These are phyloP conservation scores for Anisodus tanguticus DNA, from an alignment of 257 asterid genomes.

Conservation along the genomic window DNA sequence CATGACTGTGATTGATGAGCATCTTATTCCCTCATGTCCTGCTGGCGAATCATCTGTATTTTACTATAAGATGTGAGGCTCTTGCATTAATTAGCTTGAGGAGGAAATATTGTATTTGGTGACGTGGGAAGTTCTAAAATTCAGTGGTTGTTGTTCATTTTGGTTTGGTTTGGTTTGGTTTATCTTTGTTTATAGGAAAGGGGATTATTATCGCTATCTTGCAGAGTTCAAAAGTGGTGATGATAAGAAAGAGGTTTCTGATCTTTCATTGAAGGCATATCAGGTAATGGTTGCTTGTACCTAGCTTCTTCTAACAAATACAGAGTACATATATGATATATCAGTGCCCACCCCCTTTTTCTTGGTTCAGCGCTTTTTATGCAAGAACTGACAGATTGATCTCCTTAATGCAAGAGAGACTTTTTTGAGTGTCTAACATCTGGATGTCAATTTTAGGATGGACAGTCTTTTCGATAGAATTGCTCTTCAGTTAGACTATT, in stretches of 20 bases:
- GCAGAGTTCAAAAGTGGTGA: conserved; percentile 18
- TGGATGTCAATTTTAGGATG: background rate
- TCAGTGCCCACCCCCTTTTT: background rate
- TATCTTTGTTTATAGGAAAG: conserved; percentile 18
- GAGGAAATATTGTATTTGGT: background rate
- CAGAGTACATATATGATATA: background rate
- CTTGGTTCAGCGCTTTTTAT: background rate
- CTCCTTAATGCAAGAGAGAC: background rate
- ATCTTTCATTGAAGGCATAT: conserved; percentile 22
- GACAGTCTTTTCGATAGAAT: background rate
- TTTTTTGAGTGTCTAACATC: background rate
- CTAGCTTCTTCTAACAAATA: background rate
- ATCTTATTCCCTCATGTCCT: conserved; percentile 25
- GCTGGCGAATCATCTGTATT: conserved; percentile 22
- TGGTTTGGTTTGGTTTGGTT: background rate
- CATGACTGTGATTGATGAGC: conserved; percentile 26
- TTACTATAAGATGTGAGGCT: conserved; percentile 14
- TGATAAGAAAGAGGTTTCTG: conserved; percentile 23
- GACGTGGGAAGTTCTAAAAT: background rate
- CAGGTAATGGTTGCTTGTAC: background rate
- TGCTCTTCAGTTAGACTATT: background rate
- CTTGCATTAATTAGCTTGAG: background rate
- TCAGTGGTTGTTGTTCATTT: conserved; percentile 9
- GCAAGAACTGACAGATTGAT: background rate
- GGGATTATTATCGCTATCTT: conserved; percentile 26